A percentile compares a stretch with the other conserved stretches of the same genome.
Evolutionary conservation across 2,329 filamentous ascomycete genomes (phyloP).

Genomic region (Penicillium sp.): DNA sequence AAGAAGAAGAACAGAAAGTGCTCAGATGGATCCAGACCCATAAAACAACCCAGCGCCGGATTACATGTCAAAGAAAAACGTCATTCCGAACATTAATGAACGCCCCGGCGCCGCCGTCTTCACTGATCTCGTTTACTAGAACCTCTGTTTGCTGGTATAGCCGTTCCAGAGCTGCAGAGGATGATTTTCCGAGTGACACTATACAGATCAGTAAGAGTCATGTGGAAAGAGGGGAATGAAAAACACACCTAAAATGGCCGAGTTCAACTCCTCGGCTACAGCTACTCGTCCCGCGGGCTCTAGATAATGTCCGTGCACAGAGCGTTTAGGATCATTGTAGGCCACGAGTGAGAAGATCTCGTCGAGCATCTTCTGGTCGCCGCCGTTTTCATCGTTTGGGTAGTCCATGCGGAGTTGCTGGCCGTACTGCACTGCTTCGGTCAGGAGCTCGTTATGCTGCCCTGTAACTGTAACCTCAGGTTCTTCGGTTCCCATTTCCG

Average conservation of each 20-base stretch:
- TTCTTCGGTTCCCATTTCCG: constrained; percentile 56
- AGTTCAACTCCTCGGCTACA: constrained; percentile 91
- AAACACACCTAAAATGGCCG: constrained; percentile 75
- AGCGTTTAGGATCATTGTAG: constrained; percentile 74
- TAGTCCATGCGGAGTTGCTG: constrained; percentile 75
- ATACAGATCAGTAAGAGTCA: constrained; percentile 11
- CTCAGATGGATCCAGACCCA: background rate
- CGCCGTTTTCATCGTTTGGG: constrained; percentile 62
- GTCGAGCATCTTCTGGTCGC: constrained; percentile 67
- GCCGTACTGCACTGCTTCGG: constrained; percentile 72
- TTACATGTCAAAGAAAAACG: constrained; percentile 33
- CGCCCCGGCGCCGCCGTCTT: constrained; percentile 73
- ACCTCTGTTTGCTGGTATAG: constrained; percentile 82
- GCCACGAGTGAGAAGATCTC: constrained; percentile 87
- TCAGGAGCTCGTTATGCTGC: constrained; percentile 53
- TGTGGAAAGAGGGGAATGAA: constrained; percentile 2
- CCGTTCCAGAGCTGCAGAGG: constrained; percentile 76
- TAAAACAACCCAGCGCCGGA: constrained; percentile 3
- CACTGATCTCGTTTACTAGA: constrained; percentile 74
- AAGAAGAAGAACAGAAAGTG: background rate
- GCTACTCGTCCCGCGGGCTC: constrained; percentile 68
- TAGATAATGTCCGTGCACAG: constrained; percentile 71
- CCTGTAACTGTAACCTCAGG: constrained; percentile 28
- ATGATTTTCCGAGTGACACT: constrained; percentile 90
- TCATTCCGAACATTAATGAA: constrained; percentile 68